A percentile compares a stretch with the other conserved stretches of the same genome.
phyloP scores from a whole-genome alignment of 345 rosid species.

The Cardamine resedifolia region DNA sequence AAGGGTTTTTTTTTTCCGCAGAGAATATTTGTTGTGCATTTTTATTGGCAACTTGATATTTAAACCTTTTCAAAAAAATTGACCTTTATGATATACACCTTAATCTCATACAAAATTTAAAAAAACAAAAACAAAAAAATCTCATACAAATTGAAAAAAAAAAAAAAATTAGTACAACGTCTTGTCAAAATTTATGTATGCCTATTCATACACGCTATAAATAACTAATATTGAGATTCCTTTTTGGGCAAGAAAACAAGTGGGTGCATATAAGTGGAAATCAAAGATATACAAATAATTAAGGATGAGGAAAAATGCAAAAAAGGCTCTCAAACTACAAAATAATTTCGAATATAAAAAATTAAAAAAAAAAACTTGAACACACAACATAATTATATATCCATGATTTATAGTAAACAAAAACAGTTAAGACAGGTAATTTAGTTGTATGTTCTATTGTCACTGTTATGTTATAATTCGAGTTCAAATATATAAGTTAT shows the following conservation, averaged over 20 bases:
- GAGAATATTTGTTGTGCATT: slow-evolving; percentile 23
- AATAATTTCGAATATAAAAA: not conserved
- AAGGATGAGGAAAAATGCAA: not conserved
- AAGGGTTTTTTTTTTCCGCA: not conserved
- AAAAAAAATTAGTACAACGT: slow-evolving; percentile 15
- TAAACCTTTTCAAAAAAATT: not conserved
- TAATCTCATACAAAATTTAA: not conserved
- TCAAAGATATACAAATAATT: slow-evolving; percentile 13
- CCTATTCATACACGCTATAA: slow-evolving; percentile 20
- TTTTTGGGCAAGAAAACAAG: slow-evolving; percentile 35
- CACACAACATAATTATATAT: not conserved
- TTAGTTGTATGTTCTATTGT: not conserved
- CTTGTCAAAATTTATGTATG: slow-evolving; percentile 16
- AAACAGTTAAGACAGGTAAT: not conserved
- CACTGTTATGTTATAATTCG: not conserved
- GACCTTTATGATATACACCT: slow-evolving; percentile 13
- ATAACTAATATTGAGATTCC: slow-evolving; percentile 28
- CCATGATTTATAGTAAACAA: not conserved
- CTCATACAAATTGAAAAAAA: slow-evolving; percentile 1
- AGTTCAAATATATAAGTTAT: not conserved
- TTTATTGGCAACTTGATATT: slow-evolving; percentile 14
- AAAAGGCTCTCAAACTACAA: not conserved
- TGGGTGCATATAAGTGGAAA: slow-evolving; percentile 23
- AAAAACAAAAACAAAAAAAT: not conserved
- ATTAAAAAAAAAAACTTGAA: not conserved